These are phyloP conservation scores for Penicillium crustosum DNA, from an alignment of 2,329 filamentous ascomycete species.

Conservation along the genomic window DNA sequence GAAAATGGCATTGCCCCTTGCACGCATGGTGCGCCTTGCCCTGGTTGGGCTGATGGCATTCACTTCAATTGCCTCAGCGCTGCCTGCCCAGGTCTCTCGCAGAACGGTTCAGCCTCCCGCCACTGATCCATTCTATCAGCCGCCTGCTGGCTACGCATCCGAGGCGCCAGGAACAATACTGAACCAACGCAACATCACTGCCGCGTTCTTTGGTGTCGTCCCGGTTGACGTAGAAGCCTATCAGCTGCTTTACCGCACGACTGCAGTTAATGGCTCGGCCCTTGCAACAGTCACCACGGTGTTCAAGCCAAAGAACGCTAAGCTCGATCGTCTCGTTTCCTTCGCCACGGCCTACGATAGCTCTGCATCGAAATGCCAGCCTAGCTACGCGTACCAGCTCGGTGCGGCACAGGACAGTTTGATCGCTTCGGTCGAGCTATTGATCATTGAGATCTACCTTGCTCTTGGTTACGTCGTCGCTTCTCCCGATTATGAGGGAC, in stretches of 20 bases:
- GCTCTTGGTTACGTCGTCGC: conserved; percentile 50
- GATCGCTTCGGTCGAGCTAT: conserved; percentile 37
- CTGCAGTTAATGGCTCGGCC: conserved; percentile 38
- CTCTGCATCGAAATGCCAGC: conserved; percentile 27
- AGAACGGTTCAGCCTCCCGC: conserved; percentile 9
- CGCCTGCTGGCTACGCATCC: conserved; percentile 26
- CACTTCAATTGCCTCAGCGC: conserved; percentile 1
- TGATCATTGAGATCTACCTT: conserved; percentile 40
- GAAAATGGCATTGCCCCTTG: conserved; percentile 7
- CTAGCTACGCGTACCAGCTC: conserved; percentile 34
- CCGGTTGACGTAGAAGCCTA: conserved; percentile 28
- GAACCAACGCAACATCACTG: conserved; percentile 20
- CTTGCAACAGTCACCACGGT: conserved; percentile 44
- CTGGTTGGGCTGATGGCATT: conserved; percentile 3
- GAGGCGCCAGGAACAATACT: conserved; percentile 26
- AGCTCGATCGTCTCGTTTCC: conserved; percentile 40
- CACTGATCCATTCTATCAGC: conserved; percentile 30
- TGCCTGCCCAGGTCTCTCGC: neutral
- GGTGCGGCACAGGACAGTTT: conserved; percentile 32
- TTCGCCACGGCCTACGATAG: conserved; percentile 44
- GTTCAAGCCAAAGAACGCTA: conserved; percentile 34
- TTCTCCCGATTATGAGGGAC: conserved; percentile 51
- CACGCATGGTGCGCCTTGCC: conserved; percentile 7
- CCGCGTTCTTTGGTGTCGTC: conserved; percentile 25
- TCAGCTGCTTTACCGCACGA: conserved; percentile 47